Base-by-base conservation (phyloP, 2,329 filamentous ascomycete species). In the Beauveria bassiana region DNA sequence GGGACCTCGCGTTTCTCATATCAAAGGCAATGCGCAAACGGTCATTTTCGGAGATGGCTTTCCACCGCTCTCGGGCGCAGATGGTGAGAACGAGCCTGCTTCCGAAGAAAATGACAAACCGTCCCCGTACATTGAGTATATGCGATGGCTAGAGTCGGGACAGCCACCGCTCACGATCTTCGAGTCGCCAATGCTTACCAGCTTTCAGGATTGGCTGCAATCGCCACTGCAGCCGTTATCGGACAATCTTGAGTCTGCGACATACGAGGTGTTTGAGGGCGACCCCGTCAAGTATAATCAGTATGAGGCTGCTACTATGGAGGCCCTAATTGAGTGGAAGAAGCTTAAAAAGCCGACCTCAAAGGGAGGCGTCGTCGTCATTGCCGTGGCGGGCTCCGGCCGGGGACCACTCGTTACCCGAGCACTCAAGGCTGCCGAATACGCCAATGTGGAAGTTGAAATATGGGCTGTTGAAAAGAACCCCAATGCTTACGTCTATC, bases 391-490 rank as follows among this genome's bases (percentile, higher is more conserved):
- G 2, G 95, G 95, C 10, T 93, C 96, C 16, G 95, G 95, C 14
- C 87, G 96, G 64, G 96, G 95, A 0, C 95, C 95, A 4, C 81
- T 99, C 1, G 93, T 99, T 16, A 95, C 91, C 1, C 85, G 95
- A 54, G 91, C 91, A 1, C 77, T 99, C 28, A 86, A 86, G 63
- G 96, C 95, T 14, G 93, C 91, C 68, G 81, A 86, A 64, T 81
- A 79, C 18, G 89, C 91, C 1, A 87, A 88, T 1, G 87, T 97
- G 3, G 80, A 86, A 22, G 89, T 98, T 56, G 87, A 93, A 67
- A 83, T 96, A 51, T 98, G 92, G 86, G 95, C 91, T 0, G 86
- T 99, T 3, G 95, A 99, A 75, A 99, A 99, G 81, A 99, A 99
- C 74, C 95, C 91, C 4, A 98, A 99, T 70, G 95, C 95, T 0